Conservation (phyloP, 805 yeast genomes). For the Candida koratica region DNA sequence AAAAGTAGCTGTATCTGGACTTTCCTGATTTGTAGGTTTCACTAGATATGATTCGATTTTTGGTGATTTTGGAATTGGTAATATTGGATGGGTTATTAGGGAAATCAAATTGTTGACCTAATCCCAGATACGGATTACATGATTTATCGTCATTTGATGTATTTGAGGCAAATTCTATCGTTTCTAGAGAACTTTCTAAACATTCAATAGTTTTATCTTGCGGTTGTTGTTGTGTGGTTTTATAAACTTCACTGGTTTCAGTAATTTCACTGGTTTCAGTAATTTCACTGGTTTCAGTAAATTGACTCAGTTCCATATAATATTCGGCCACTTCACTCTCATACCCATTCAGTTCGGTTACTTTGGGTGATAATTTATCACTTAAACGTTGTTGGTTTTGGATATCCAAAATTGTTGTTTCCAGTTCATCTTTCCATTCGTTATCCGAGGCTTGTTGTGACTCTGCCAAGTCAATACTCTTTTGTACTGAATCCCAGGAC, state of each 20-base stretch:
- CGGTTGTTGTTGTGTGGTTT: neutral
- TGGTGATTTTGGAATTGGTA: slow-evolving; percentile 26
- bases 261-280: neutral
- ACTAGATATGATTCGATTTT: slow-evolving; percentile 13
- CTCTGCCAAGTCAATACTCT: slow-evolving; percentile 14
- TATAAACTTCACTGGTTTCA: neutral
- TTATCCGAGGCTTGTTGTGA: neutral
- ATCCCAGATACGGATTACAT: slow-evolving; percentile 28
- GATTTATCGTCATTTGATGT: neutral
- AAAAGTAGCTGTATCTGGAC: slow-evolving; percentile 17
- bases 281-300: neutral
- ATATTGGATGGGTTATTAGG: slow-evolving; percentile 33
- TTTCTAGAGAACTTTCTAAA: slow-evolving; percentile 6
- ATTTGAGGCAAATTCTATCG: slow-evolving; percentile 10
- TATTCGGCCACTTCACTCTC: slow-evolving; percentile 13
- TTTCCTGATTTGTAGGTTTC: slow-evolving; percentile 16
- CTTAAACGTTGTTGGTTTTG: neutral
- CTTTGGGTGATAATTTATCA: neutral
- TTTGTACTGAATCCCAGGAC: slow-evolving; percentile 30
- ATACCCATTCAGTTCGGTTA: neutral
- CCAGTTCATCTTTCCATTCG: slow-evolving; percentile 2
- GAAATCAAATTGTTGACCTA: slow-evolving; percentile 34
- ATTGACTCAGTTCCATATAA: slow-evolving; percentile 19
- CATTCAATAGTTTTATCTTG: slow-evolving; percentile 10
- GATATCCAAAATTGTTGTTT: neutral